Base-by-base conservation (phyloP, 2,329 filamentous ascomycete genomes). In the Scytalidium sp. region DNA sequence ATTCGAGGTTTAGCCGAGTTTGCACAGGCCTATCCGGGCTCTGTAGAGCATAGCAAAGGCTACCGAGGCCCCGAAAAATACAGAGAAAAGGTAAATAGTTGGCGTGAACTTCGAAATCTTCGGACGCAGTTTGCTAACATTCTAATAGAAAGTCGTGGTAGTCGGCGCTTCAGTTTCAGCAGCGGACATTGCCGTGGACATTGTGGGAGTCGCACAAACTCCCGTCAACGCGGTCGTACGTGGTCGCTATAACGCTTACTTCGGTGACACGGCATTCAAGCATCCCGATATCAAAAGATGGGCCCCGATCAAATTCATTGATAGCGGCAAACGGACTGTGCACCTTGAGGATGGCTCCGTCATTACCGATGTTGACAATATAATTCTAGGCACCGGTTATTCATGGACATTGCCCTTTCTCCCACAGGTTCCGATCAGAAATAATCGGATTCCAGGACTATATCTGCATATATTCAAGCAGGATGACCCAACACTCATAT, bases 41-140 rank as follows among this genome's bases (percentile, higher is more conserved):
- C 68, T 1, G 75, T 88, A 20, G 75, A 73, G 2, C 85, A 88
- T 60, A 88, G 87, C 1, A 93, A 91, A 63, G 80, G 79, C 54
- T 93, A 88, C 59, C 79, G 88, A 5, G 75, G 70, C 0, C 78
- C 87, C 0, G 75, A 81, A 10, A 60, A 71, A 1, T 91, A 82
- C 59, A 60, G 61, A 2, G 73, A 70, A 29, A 81, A 83, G 41
- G 27, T 32, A 43, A n/a, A n/a, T n/a, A n/a, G n/a, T n/a, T n/a
- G n/a, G n/a, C n/a, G n/a, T n/a, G n/a, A n/a, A n/a, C n/a, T n/a
- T n/a, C n/a, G n/a, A n/a, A n/a, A n/a, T n/a, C n/a, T n/a, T n/a
- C 9, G 27, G 22, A 19, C n/a, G n/a, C n/a, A n/a, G n/a, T n/a
- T n/a, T 42, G 23, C 27, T 25, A 41, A 19, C 17, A 25, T 8